A percentile compares a stretch with the other conserved stretches of the same genome.
These are phyloP conservation scores for Aspergillus sp. DNA, from an alignment of 2,329 filamentous ascomycete species.

Conservation along the genomic window DNA sequence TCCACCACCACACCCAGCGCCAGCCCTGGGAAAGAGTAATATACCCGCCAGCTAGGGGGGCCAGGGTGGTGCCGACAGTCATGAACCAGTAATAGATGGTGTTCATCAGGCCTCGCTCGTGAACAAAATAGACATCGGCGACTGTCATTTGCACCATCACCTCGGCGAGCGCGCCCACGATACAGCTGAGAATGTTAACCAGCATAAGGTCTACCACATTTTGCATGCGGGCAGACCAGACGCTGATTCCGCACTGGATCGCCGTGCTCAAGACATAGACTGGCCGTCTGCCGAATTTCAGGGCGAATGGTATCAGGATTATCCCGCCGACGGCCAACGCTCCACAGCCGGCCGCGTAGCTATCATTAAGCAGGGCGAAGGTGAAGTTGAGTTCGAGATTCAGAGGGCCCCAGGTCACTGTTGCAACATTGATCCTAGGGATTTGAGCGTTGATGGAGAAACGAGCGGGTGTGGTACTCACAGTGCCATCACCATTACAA, in stretches of 20 bases:
- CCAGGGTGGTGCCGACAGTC: slow-evolving; percentile 35
- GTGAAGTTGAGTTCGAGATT: slow-evolving; percentile 46
- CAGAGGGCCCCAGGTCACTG: slow-evolving; percentile 44
- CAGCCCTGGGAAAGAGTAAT: slow-evolving; percentile 46
- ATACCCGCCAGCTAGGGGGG: slow-evolving; percentile 33
- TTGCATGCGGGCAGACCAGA: slow-evolving; percentile 47
- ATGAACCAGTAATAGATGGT: slow-evolving; percentile 44
- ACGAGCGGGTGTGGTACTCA: no score
- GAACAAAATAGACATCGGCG: slow-evolving; percentile 51
- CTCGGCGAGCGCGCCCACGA: slow-evolving; percentile 44
- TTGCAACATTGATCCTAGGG: not conserved
- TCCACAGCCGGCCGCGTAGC: slow-evolving; percentile 46
- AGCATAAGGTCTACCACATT: slow-evolving; percentile 46
- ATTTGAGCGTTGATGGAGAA: no score
- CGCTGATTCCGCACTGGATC: slow-evolving; percentile 35
- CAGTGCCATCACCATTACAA: no score
- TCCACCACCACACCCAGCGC: slow-evolving; percentile 54
- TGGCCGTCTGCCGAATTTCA: slow-evolving; percentile 49
- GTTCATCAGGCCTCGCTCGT: slow-evolving; percentile 50
- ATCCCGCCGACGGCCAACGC: slow-evolving; percentile 44
- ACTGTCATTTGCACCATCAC: slow-evolving; percentile 50
- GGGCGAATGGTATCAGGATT: slow-evolving; percentile 47
- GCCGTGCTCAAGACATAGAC: slow-evolving; percentile 46
- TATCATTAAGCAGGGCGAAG: slow-evolving; percentile 44
- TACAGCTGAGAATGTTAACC: slow-evolving; percentile 45